Evolutionary conservation across 208 protist genomes (phyloP), one percentile per base, ranked within the genome.

Genomic region (Crithidia expoeki): DNA sequence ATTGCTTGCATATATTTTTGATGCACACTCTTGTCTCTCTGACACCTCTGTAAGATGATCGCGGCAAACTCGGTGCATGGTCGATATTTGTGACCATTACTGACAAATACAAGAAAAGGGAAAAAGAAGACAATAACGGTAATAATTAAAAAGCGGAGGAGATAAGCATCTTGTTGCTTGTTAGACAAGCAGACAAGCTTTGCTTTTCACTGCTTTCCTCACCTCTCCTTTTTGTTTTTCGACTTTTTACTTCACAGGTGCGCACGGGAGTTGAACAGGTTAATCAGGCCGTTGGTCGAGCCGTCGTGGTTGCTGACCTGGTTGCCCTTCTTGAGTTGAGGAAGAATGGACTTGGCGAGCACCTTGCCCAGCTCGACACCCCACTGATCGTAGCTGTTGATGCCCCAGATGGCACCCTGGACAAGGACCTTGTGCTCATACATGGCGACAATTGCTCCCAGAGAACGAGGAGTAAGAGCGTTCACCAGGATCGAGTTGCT

Each of bases 381-480:
- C 95, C 97, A 99, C 74, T 98, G 97, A 72, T 99, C 97, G 76
- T 98, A 99, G 56, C 92, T 97, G 88, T 99, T 99, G 68, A 99
- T 97, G 58, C 97, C 96, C 97, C 97, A 99, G 55, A 99, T 96
- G 30, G 96, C 88, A 51, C 97, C 98, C 83, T 99, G 96, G 2
- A 97, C 91, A 74, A 99, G 98, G 30, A 99, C 97, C 77, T 99
- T 99, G 74, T 98, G 96, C 81, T 99, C 98, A 75, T 98, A 98
- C 85, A 98, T 90, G n/a, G 98, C 97, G 72, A 99, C 88, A n/a
- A 99, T 87, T 12, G 90, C 76, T 56, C 98, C 98, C 12, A 99
- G 74, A 5, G 86, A 86, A 28, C 83, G 79, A 6, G 98, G 97
- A 7, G 94, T 98, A 14, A 99, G 76, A 55, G 94, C 94, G 28